Conservation (phyloP, 495 filamentous ascomycete species). For the Penicillium bovifimosum region DNA sequence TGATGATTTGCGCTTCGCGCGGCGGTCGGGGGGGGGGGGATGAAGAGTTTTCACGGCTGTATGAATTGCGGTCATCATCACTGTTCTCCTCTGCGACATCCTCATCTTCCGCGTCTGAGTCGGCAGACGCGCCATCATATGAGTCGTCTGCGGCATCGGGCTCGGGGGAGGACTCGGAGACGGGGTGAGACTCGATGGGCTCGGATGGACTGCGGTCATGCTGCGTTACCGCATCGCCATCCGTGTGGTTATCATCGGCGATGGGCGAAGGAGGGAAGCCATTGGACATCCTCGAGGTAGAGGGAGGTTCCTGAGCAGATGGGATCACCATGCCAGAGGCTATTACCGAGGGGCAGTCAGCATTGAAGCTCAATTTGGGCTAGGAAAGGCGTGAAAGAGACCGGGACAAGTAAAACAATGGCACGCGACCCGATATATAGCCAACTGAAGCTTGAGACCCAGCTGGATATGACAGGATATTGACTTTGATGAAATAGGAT, state of each 20-base stretch:
- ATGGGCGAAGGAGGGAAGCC: constrained; percentile 42
- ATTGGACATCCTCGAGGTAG: constrained; percentile 42
- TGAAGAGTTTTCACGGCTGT: constrained; percentile 54
- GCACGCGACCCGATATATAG: constrained; percentile 34
- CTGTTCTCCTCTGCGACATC: constrained; percentile 70
- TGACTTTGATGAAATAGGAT: constrained; percentile 35
- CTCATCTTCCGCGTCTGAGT: constrained; percentile 59
- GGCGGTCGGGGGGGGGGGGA: constrained; percentile 60
- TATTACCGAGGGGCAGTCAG: constrained; percentile 39
- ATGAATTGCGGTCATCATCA: constrained; percentile 45
- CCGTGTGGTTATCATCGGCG: constrained; percentile 31
- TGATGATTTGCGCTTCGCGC: constrained; percentile 70
- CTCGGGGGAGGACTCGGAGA: constrained; percentile 47
- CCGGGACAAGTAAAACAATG: constrained; percentile 20
- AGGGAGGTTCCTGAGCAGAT: constrained; percentile 40
- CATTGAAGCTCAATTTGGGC: constrained; percentile 38
- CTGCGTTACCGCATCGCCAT: constrained; percentile 35
- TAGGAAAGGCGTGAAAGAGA: constrained; percentile 13
- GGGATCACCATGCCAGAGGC: constrained; percentile 51
- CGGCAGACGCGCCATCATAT: constrained; percentile 34
- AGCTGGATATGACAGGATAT: constrained; percentile 27
- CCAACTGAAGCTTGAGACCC: constrained; percentile 23
- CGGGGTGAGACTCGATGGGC: constrained; percentile 35
- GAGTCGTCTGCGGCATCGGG: constrained; percentile 62
- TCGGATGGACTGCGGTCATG: constrained; percentile 52